Evolutionary conservation across 495 filamentous ascomycete species (phyloP), one percentile per base, ranked within the genome.

Genomic region (Penicillium coffeae): DNA sequence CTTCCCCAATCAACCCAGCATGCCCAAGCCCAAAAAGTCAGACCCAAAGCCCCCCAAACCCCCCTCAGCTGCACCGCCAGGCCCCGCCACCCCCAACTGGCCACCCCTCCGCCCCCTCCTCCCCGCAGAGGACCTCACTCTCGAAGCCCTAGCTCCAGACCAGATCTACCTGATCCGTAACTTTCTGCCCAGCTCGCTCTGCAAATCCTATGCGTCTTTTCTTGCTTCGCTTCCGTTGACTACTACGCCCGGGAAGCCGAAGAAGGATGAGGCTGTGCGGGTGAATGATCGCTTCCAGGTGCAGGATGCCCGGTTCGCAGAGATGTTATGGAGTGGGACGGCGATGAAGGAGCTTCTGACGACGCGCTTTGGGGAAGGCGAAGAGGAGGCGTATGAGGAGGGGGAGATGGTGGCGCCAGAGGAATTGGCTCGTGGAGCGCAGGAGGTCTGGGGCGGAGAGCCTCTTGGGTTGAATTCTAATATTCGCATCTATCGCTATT

Each of bases 261-360:
- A 90, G 70, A 83, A 81, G 53, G 91, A 88, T 37, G 83, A 94
- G 35, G 92, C 92, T 0, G 67, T 91, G 21, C 76, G 92, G 15
- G 87, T 96, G 35, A 97, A 97, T 63, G 92, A 96, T 61, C 83
- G 92, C 21, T 93, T 87, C 63, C 88, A 96, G 70, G 74, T 93
- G 34, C 73, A 88, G 27, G 92, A 97, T 69, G 63, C 75, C 21
- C 60, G 42, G 8, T 95, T 96, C 59, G 86, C 91, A 3, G 76
- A 86, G 59, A 72, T 74, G 46, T 59, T 96, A 20, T 97, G 88
- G 88, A 68, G 66, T 10, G 72, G 44, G 38, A 73, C 70, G 0
- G 62, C 63, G 8, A 37, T 71, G 49, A 62, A 54, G 42, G 66
- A 69, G 35, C 52, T 70, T 8, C 60, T 67, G 0, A 52, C 49